Evolutionary conservation across 352 stramenopile species (phyloP).

Genomic region (Phytophthora melonis): DNA sequence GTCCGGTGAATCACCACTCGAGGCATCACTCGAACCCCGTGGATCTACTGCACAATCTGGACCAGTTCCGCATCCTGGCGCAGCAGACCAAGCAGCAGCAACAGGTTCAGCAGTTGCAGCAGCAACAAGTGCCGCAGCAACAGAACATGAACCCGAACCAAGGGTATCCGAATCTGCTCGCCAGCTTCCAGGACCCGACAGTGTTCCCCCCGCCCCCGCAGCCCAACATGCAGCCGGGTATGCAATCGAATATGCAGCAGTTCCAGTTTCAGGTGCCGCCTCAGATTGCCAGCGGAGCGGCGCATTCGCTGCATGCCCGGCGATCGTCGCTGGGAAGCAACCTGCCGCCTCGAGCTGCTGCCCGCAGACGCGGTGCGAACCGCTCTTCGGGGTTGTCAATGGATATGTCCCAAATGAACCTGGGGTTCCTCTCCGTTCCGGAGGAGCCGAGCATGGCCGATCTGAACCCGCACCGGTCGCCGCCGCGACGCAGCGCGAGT

Average conservation of each 20-base stretch:
- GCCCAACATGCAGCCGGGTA: slow-evolving; percentile 41
- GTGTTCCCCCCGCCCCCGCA: slow-evolving; percentile 32
- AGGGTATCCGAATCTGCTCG: slow-evolving; percentile 45
- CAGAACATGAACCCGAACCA: slow-evolving; percentile 42
- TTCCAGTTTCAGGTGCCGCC: slow-evolving; percentile 64
- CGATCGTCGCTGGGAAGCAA: slow-evolving; percentile 61
- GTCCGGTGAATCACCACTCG: slow-evolving; percentile 58
- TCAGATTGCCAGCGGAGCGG: slow-evolving; percentile 65
- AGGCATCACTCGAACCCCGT: slow-evolving; percentile 82
- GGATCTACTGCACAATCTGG: slow-evolving; percentile 79
- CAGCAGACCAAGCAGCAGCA: slow-evolving; percentile 67
- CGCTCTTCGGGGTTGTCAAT: slow-evolving; percentile 82
- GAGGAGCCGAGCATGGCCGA: slow-evolving; percentile 67
- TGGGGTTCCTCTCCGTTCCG: slow-evolving; percentile 72
- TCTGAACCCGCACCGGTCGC: slow-evolving; percentile 41
- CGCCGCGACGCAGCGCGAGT: slow-evolving; percentile 31
- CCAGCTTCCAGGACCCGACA: slow-evolving; percentile 44
- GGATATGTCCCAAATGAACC: slow-evolving; percentile 87
- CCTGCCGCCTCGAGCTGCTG: slow-evolving; percentile 39
- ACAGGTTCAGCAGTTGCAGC: slow-evolving; percentile 38
- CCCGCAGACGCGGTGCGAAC: slow-evolving; percentile 42
- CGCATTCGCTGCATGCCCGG: slow-evolving; percentile 64
- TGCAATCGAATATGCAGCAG: slow-evolving; percentile 48
- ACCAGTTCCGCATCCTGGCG: slow-evolving; percentile 74
- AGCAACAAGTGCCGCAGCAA: slow-evolving; percentile 37